These are phyloP conservation scores for Pestalotiopsis sp. DNA, from an alignment of 2,329 filamentous ascomycete species.

Conservation along the genomic window DNA sequence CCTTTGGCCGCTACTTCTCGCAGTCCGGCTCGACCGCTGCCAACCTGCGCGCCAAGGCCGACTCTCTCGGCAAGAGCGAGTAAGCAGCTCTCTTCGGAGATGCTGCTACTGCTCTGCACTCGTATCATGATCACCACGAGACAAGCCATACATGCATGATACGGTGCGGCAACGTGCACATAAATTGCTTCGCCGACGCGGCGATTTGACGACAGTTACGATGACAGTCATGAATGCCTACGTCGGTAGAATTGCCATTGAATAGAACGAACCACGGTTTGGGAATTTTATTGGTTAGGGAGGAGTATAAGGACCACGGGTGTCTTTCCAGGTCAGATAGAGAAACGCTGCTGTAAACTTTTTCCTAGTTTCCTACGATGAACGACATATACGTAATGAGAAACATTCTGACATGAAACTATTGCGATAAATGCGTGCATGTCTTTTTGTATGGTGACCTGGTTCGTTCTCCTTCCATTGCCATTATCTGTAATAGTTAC, in stretches of 20 bases:
- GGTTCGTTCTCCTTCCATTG: too few species aligned
- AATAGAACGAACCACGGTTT: background rate
- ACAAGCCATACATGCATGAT: background rate
- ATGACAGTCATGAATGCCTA: conserved; percentile 6
- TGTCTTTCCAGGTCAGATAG: conserved; percentile 1
- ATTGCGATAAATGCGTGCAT: background rate
- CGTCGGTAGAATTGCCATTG: background rate
- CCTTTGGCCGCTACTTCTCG: conserved; percentile 90
- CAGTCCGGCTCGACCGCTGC: conserved; percentile 72
- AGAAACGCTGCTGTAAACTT: conserved; percentile 2
- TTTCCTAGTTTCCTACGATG: conserved; percentile 10
- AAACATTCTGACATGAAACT: background rate
- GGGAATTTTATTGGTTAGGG: background rate
- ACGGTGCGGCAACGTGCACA: conserved; percentile 1
- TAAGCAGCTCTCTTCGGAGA: conserved; percentile 37
- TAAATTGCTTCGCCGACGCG: background rate
- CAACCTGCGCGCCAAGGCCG: conserved; percentile 84
- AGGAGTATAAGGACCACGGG: background rate
- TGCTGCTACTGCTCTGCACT: background rate
- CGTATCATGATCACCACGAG: conserved; percentile 1
- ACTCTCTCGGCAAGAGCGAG: conserved; percentile 72
- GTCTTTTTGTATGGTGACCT: background rate
- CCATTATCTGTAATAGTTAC: too few species aligned
- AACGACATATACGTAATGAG: background rate
- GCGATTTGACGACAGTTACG: conserved; percentile 4